Percentiles rank a stretch among this genome's conserved stretches.
Evolutionary conservation across 2,329 filamentous ascomycete species (phyloP).

Genomic region (Calonectria henricotiae): DNA sequence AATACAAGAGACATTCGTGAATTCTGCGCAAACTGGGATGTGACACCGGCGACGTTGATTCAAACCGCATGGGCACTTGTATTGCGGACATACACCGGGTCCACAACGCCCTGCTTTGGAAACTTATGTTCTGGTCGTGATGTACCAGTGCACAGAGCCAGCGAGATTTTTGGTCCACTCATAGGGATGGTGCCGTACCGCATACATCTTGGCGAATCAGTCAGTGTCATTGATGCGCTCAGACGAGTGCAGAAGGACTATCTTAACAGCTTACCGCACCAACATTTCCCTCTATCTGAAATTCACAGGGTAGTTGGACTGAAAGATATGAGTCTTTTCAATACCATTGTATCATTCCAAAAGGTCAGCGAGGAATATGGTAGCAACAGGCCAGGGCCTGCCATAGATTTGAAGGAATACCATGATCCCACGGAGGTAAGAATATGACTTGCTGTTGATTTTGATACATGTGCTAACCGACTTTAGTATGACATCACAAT

Average conservation of each 20-base stretch:
- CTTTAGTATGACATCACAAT: background rate
- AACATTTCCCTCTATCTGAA: background rate
- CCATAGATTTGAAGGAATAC: background rate
- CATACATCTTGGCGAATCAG: background rate
- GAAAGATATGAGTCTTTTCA: background rate
- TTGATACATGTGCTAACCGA: background rate
- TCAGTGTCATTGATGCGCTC: background rate
- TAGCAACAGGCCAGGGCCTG: background rate
- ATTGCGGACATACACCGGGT: background rate
- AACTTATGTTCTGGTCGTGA: background rate
- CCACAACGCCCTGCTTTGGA: slow-evolving; percentile 2
- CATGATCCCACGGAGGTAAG: slow-evolving; percentile 3
- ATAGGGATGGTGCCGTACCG: slow-evolving; percentile 6
- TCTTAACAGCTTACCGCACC: background rate
- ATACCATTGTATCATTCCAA: background rate
- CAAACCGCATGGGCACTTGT: slow-evolving; percentile 14
- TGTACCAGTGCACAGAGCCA: background rate
- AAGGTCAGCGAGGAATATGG: background rate
- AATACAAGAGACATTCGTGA: background rate
- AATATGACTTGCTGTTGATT: background rate
- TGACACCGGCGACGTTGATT: background rate
- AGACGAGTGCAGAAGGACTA: background rate
- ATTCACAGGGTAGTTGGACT: background rate
- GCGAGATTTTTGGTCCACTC: slow-evolving; percentile 4
- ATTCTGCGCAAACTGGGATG: slow-evolving; percentile 20